Base-by-base conservation (phyloP, 495 filamentous ascomycete genomes). In the Amorphotheca resinae region DNA sequence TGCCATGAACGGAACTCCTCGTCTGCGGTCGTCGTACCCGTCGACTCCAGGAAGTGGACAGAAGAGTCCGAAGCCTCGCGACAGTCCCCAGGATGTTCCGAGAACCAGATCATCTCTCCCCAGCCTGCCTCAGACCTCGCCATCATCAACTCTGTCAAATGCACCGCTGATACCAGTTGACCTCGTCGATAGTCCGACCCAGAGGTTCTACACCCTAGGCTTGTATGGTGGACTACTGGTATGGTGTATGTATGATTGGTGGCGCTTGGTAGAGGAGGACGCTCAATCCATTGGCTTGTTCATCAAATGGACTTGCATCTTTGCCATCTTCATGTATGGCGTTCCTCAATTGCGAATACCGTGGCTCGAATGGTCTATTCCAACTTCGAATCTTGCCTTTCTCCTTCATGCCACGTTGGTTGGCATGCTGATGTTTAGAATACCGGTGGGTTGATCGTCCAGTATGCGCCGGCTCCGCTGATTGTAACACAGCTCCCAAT, bases 341-440 rank as follows among this genome's bases (percentile, higher is more conserved):
- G 57, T 95, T 16, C 89, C 93, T 22, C 73, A 76, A 32, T 55
- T 96, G 46, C 76, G 81, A 56, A 93, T 98, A 67, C 91, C 91
- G 44, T 95, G 91, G 91, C 70, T 98, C 30, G 84, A 95, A 68
- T 84, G 87, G 70, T 81, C 80, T 1, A 76, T 82, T 44, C 66
- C 76, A 11, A 81, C 79, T 1, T 80, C 81, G 9, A 64, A 77
- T 21, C 60, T 66, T 1, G 55, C 82, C 12, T 87, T 86, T 54
- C 51, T 84, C 8, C 36, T 69, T 2, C 85, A 93, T 58, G 69
- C 79, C 1, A 53, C 82, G 7, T 59, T 82, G 16, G 84, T 95
- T 64, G 76, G 74, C 46, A 75, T 93, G 55, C 61, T 95, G 41
- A 95, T 95, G 86, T 95, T 94, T 58, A 82, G 84, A 44, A 80